Percentiles rank a stretch among this genome's conserved stretches.
Conservation (phyloP, 257 asterid species). For the Cruciata laevipes region DNA sequence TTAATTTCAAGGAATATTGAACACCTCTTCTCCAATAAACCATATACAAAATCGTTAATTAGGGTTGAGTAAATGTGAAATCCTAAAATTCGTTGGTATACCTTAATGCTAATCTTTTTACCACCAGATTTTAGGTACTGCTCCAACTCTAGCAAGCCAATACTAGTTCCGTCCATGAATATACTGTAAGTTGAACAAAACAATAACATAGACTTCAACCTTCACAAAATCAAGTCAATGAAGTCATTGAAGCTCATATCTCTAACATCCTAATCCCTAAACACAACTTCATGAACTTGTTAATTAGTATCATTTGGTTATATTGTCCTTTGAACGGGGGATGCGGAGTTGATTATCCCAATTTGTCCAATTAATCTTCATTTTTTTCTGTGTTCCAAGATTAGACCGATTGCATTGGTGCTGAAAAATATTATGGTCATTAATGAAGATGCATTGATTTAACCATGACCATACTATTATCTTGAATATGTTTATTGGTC, state of each 20-base stretch:
- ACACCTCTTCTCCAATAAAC: no score
- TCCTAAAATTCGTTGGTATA: no score
- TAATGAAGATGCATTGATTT: constrained; percentile 9
- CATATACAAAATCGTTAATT: no score
- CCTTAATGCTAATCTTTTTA: no score
- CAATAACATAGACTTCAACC: not conserved
- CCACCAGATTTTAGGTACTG: no score
- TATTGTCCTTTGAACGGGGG: constrained; percentile 15
- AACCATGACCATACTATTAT: not conserved
- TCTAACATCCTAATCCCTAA: constrained; percentile 9
- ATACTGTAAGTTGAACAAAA: not conserved
- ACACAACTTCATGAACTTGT: not conserved
- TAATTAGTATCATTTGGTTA: not conserved
- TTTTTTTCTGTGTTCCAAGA: constrained; percentile 20
- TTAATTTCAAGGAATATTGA: no score
- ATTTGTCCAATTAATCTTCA: constrained; percentile 17
- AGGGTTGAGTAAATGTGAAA: no score
- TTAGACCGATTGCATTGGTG: constrained; percentile 22
- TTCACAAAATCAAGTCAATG: no score
- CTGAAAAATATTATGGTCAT: constrained; percentile 12
- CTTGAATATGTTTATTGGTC: constrained; percentile 1
- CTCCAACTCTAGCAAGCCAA: no score
- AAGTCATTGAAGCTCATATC: not conserved
- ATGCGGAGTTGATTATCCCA: constrained; percentile 30
- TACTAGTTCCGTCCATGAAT: no score